Base-by-base conservation (phyloP, 371 early-diverging fungal species). In the Mucor mucedo region DNA sequence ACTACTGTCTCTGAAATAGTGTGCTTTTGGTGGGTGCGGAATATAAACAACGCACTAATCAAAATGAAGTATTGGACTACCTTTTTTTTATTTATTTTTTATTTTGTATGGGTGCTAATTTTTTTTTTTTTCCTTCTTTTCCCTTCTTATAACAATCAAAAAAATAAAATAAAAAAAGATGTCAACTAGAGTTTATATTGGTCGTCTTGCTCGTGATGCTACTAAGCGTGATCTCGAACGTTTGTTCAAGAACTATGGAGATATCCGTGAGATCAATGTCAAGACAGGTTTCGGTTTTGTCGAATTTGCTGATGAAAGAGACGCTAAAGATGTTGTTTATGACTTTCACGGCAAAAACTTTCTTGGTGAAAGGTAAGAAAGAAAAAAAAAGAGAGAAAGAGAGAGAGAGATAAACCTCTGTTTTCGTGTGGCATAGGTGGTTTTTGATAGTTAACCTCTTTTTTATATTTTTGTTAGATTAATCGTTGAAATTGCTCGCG, bases 231-330 rank as follows among this genome's bases (percentile, higher is more conserved):
- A 91, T 73, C 63, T 91, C 45, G 90, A 91, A 73, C 77, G 75
- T 63, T 84, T 89, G 29, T 89, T 91, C 63, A 81, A 83, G 62
- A 76, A 69, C 50, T 91, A 85, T 66, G 91, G 91, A 35, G 82
- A 85, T 42, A 86, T 91, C 69, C 84, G 87, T 66, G 92, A 91
- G 67, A 84, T 90, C 57, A 89, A 84, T 63, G 69, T 91, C 61
- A 88, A 88, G 75, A 84, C 77, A 53, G 92, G 92, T 45, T 91
- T 90, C 67, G 92, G 91, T 53, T 91, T 91, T 77, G 89, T 91
- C 50, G 92, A 91, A 71, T 91, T 89, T 69, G 81, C 76, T 52
- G 85, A 89, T 74, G 76, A 77, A 54, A 76, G 85, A 70, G 92
- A 91, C 81, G 92, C 92, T 56, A 83, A 87, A 54, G 92, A 91